These are phyloP conservation scores for Penicillium sp. DNA, from an alignment of 2,329 filamentous ascomycete species.

Conservation along the genomic window DNA sequence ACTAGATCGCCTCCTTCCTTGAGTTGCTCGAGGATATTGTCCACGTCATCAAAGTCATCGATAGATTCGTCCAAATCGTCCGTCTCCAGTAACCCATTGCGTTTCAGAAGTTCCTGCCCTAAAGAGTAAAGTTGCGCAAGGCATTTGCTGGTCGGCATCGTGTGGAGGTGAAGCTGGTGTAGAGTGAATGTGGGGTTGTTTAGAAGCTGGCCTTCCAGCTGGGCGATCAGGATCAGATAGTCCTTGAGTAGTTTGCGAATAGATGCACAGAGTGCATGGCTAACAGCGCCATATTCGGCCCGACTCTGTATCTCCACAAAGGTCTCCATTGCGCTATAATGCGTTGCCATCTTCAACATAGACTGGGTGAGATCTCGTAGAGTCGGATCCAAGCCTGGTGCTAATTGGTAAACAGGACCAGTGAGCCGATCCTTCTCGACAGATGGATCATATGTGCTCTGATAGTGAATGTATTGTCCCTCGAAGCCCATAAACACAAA, in stretches of 20 bases:
- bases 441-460: conserved; percentile 77
- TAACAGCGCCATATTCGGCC: conserved; percentile 91
- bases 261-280: conserved; percentile 93
- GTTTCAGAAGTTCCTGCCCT: conserved; percentile 83
- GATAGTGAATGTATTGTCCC: conserved; percentile 93
- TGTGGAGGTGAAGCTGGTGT: conserved; percentile 90
- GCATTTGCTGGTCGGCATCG: conserved; percentile 87
- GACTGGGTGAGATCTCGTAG: conserved; percentile 82
- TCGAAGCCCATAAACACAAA: conserved; percentile 99
- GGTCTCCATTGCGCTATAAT: conserved; percentile 87
- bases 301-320: conserved; percentile 94
- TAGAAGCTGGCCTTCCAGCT: conserved; percentile 89
- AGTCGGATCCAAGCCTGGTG: conserved; percentile 86
- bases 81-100: conserved; percentile 79
- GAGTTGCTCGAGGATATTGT: conserved; percentile 89
- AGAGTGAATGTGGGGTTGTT: conserved; percentile 88
- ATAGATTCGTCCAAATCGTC: conserved; percentile 70
- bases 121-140: conserved; percentile 87
- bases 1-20: conserved; percentile 83
- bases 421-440: conserved; percentile 85
- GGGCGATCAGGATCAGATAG: conserved; percentile 88
- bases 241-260: conserved; percentile 91
- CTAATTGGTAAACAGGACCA: conserved; percentile 79
- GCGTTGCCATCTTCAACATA: conserved; percentile 92
- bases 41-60: conserved; percentile 80